Evolutionary conservation across 164 flowering plant species (phyloP).

Genomic region (Umbilicus rupestris): DNA sequence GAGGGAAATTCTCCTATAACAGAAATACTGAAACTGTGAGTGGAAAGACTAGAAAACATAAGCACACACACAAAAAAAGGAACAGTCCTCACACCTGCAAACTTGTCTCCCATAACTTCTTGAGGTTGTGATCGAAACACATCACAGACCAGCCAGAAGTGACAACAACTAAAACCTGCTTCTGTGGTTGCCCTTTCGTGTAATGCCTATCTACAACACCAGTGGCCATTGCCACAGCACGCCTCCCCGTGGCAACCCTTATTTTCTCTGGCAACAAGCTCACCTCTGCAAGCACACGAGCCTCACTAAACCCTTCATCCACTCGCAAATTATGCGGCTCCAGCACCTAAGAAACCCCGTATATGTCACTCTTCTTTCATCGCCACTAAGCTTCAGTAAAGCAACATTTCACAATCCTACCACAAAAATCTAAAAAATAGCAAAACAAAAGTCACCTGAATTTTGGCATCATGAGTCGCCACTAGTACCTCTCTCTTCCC

Average conservation of each 20-base stretch:
- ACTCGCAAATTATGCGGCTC: slow-evolving; percentile 70
- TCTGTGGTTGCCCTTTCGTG: slow-evolving; percentile 48
- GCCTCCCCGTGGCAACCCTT: slow-evolving; percentile 78
- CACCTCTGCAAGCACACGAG: slow-evolving; percentile 68
- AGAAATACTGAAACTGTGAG: slow-evolving; percentile 4
- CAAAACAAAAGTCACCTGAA: slow-evolving; percentile 38
- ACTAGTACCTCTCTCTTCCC: slow-evolving; percentile 84
- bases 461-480: slow-evolving; percentile 94
- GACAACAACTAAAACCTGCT: slow-evolving; percentile 90
- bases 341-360: slow-evolving; percentile 40
- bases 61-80: background rate
- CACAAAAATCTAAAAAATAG: background rate
- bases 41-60: background rate
- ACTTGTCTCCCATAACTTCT: slow-evolving; percentile 82
- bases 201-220: slow-evolving; percentile 68
- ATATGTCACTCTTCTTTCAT: background rate
- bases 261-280: slow-evolving; percentile 74
- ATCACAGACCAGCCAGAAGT: slow-evolving; percentile 93
- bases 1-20: slow-evolving; percentile 59
- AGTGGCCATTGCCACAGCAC: slow-evolving; percentile 93
- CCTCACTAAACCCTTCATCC: slow-evolving; percentile 87
- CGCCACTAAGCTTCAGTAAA: background rate
- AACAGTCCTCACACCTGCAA: slow-evolving; percentile 48
- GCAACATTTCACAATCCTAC: no score
- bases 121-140: slow-evolving; percentile 96